Evolutionary conservation across 345 rosid species (phyloP), one percentile per base, ranked within the genome.

Genomic region (Euphorbia peplus): DNA sequence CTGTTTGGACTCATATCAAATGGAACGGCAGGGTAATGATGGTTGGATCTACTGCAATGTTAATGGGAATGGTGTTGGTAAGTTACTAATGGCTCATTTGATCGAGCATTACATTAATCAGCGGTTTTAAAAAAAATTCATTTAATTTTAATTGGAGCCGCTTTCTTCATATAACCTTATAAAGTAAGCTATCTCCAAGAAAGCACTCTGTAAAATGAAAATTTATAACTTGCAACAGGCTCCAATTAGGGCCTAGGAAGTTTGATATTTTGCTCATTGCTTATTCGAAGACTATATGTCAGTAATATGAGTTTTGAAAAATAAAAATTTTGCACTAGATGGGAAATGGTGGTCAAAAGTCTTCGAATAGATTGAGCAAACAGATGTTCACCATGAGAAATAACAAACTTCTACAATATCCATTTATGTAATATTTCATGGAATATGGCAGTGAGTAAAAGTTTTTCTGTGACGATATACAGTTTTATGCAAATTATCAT

Each of bases 31-130:
- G 83, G 24, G 82, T 86, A 59, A 74, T 86, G 63, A 95, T 91
- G 99, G 87, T 95, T 15, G 96, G 92, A 21, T 87, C 92, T 12
- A 91, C 97, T 22, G 84, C 99, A 73, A 91, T 91, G 98, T 74
- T 95, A 76, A 95, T 91, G 88, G 98, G 99, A 75, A 95, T 90
- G 97, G 88, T 90, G 67, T 78, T 91, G 89, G 99, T 91, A 69
- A 78, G 89, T 80, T 42, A 22, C 28, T 53, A 21, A 53, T 53
- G 11, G 57, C 57, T 12, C 15, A 56, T 56, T 56, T 56, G 18
- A 21, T 56, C 37, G n/a, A 13, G 13, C 21, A 59, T 18, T 7
- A 18, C 3, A 16, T 30, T 55, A 51, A 51, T n/a, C n/a, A n/a
- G n/a, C n/a, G n/a, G n/a, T n/a, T n/a, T n/a, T n/a, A n/a, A n/a